phyloP scores from a whole-genome alignment of 345 rosid species.

The Hibiscus mutabilis region DNA sequence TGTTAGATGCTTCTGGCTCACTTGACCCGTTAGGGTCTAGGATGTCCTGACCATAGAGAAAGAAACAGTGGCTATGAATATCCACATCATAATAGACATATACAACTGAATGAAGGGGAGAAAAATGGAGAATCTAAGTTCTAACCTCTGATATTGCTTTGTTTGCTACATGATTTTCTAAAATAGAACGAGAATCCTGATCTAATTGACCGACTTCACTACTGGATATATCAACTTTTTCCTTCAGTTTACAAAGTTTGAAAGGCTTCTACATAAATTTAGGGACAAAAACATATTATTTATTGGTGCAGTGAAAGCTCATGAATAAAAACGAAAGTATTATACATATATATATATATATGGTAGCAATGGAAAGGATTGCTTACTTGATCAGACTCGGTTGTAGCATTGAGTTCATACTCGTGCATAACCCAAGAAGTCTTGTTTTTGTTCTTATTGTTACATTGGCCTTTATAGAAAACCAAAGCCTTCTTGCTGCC shows the following conservation, averaged over 20 bases:
- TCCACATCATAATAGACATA: not conserved
- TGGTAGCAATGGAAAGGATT: not conserved
- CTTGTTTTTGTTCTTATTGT: not conserved
- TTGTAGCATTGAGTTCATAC: not conserved
- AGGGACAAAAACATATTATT: not conserved
- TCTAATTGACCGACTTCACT: not conserved
- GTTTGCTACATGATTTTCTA: not conserved
- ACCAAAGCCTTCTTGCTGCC: slow-evolving; percentile 14
- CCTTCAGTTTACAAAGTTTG: slow-evolving; percentile 9
- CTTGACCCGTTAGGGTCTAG: not conserved
- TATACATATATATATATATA: no score
- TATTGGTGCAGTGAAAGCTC: not conserved
- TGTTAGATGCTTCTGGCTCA: slow-evolving; percentile 1
- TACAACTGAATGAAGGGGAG: not conserved
- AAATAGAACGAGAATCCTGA: slow-evolving; percentile 5
- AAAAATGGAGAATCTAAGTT: slow-evolving; percentile 2
- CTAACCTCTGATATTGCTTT: slow-evolving; percentile 4
- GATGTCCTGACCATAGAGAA: not conserved
- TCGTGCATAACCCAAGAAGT: slow-evolving; percentile 9
- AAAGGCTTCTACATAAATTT: not conserved
- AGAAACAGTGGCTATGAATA: not conserved
- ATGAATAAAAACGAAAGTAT: no score
- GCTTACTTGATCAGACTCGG: not conserved
- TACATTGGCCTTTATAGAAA: slow-evolving; percentile 4
- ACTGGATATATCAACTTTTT: not conserved